Evolutionary conservation across 345 rosid species (phyloP).

Genomic region (Theobroma cacao): DNA sequence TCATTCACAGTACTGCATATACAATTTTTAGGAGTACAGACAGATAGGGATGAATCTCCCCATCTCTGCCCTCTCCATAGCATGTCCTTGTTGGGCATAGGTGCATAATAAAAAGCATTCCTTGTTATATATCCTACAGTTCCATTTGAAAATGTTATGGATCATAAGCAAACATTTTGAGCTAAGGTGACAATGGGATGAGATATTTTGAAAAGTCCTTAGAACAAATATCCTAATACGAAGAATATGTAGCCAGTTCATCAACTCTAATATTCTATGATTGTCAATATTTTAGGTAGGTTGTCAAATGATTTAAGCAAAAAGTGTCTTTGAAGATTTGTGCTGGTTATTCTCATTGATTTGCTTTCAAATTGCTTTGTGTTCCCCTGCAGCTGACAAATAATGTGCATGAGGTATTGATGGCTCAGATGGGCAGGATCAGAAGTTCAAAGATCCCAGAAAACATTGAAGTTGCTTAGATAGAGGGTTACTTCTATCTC

Average conservation of each 20-base stretch:
- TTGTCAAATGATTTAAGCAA: not conserved
- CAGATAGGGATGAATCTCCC: not conserved
- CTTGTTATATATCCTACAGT: not conserved
- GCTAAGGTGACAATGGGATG: not conserved
- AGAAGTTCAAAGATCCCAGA: conserved; percentile 23
- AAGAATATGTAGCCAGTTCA: not conserved
- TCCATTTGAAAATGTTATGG: not conserved
- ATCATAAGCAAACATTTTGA: not conserved
- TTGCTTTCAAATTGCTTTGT: not conserved
- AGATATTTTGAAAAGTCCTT: not conserved
- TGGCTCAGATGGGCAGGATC: conserved; percentile 57
- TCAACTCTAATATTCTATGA: not conserved
- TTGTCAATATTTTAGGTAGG: not conserved
- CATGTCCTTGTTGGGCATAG: not conserved
- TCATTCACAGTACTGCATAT: not conserved
- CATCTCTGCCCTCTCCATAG: not conserved
- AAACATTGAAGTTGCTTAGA: not conserved
- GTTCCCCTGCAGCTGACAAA: conserved; percentile 51
- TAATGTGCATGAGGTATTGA: conserved; percentile 51
- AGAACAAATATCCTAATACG: not conserved
- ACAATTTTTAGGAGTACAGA: not conserved
- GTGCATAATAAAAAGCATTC: not conserved
- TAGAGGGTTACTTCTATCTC: not conserved
- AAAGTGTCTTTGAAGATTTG: not conserved
- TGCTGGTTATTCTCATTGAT: not conserved